Base-by-base conservation (phyloP, 352 stramenopile species). In the Phytophthora foliorum region DNA sequence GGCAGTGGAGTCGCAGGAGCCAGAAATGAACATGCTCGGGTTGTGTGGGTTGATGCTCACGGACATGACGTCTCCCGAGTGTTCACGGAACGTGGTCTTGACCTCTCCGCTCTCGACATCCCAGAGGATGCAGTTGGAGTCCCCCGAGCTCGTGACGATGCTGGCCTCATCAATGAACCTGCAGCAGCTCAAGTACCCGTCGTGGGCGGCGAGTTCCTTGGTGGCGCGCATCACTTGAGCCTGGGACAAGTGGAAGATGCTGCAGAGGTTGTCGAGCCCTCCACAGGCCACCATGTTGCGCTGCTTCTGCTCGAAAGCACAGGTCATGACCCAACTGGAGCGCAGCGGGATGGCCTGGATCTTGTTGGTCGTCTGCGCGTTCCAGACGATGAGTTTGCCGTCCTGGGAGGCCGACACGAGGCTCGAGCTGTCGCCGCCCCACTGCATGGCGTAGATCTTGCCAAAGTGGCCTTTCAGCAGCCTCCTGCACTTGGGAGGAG, bases 371-470 rank as follows among this genome's bases (percentile, higher is more conserved):
- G 90, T 97, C 45, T 98, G 86, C 17, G 96, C 97, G 74, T 99
- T 99, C 98, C 98, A 99, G 29, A 99, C 89, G 38, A 99, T 98
- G 31, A 99, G 87, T 81, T 99, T 99, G 39, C 98, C 98, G 80
- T 99, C 98, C 86, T 99, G 96, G 24, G 91, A 98, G 2, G 96
- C 95, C 42, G 86, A 97, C 19, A 98, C 92, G n/a, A 98, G 86
- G 60, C 87, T 91, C 19, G 85, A 75, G 66, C 77, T 88, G 77
- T 99, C 94, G 29, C 94, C 89, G 41, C 94, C 92, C 98, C 98
- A 99, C 75, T 99, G 97, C 92, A 99, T 97, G 57, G 98, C 95
- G 76, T 99, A 99, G 60, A 99, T 98, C 83, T 99, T 99, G 70
- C 98, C 98, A 79, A 99, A 99, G 73, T 99, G 98, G 51, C 98